phyloP scores from a whole-genome alignment of 345 rosid genomes.

The Eucalyptus sideroxylon region DNA sequence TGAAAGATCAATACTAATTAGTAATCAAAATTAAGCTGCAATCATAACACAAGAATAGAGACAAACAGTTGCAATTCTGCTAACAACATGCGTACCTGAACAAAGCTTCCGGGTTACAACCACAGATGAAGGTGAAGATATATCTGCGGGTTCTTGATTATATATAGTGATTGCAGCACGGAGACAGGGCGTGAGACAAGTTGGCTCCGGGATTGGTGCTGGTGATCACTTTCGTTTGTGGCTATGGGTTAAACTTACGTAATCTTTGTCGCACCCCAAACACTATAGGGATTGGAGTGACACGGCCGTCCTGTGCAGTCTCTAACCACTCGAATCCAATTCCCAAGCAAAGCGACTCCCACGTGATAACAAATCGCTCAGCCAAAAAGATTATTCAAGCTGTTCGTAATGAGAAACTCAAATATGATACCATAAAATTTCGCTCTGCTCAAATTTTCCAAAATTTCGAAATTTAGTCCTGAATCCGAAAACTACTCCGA shows the following conservation, averaged over 20 bases:
- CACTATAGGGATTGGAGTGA: fast-evolving
- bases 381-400: too few species aligned
- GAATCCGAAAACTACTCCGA: fast-evolving
- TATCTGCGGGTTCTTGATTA: not conserved
- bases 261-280: not conserved
- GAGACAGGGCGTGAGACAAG: not conserved
- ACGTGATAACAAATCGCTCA: too few species aligned
- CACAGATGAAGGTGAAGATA: not conserved
- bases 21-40: not conserved
- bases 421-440: too few species aligned
- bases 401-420: too few species aligned
- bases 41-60: not conserved
- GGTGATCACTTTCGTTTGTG: not conserved
- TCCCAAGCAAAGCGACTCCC: too few species aligned
- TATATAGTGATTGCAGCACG: not conserved
- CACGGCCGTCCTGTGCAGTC: fast-evolving
- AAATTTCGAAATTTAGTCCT: too few species aligned
- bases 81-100: not conserved
- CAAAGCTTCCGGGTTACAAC: not conserved
- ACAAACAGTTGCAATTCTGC: not conserved
- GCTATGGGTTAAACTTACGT: not conserved
- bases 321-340: too few species aligned
- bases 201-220: not conserved
- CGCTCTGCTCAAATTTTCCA: too few species aligned
- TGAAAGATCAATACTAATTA: not conserved